Evolutionary conservation across 2,329 filamentous ascomycete species (phyloP), one percentile per base, ranked within the genome.

Genomic region (Talaromyces sp.): DNA sequence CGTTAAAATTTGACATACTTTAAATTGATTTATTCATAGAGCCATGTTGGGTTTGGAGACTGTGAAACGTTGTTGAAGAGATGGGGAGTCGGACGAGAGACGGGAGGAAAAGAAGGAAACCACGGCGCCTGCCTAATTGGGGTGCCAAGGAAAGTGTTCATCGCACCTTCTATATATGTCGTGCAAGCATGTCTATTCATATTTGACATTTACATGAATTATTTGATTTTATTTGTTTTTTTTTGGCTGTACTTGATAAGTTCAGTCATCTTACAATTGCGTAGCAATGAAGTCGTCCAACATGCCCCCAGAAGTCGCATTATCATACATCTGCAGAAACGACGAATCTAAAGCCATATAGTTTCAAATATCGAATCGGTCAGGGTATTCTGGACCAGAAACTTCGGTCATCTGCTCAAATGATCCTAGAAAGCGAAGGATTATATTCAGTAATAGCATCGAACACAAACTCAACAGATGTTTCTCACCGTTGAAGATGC

Each of bases 1-100:
- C 90, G 69, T 90, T 83, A 74, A 93, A 93, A 1, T 90, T 93
- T 24, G 91, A 93, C 90, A 93, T 93, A 39, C 27, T 64, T 59
- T 37, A 3, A 24, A 14, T 2, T 56, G 19, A 3, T 9, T 37
- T 45, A 39, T 19, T 10, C 16, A 24, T 6, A 10, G 24, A 37
- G 43, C 6, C 31, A 48, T 52, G 33, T 39, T 33, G 16, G 9
- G 6, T 33, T 31, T 22, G 57, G 57, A 31, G 41, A 47, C 22
- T 27, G 8, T 11, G 19, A 33, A 39, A 43, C 11, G 11, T 11
- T 24, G 22, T 27, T 27, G 16, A 16, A 22, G n/a, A 19, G 50
- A 54, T 11, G 3, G n/a, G 24, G 10, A 37, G 27, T 33, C 10
- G 22, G 22, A 50, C 22, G 22, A 37, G 11, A 31, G 24, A 56